A percentile compares a stretch with the other conserved stretches of the same genome.
Evolutionary conservation across 2,329 filamentous ascomycete genomes (phyloP).

Genomic region (Calonectria pteridis): DNA sequence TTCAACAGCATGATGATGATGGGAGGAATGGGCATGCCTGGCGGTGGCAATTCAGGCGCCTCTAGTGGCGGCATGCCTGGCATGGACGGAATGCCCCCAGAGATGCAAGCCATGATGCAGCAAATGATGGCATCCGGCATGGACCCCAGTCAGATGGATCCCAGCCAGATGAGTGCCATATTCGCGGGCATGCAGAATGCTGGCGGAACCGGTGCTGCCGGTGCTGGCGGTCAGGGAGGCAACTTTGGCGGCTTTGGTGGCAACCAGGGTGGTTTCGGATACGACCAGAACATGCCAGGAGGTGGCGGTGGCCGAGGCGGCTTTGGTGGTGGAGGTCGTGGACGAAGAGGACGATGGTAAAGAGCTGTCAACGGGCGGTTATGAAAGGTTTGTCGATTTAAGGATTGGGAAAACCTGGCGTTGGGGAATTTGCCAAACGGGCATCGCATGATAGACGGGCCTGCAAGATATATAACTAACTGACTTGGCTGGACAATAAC

Average conservation of each 20-base stretch:
- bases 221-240: slow-evolving; percentile 64
- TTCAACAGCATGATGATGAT: slow-evolving; percentile 78
- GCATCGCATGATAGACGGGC: slow-evolving; percentile 41
- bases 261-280: slow-evolving; percentile 65
- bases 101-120: slow-evolving; percentile 78
- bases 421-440: slow-evolving; percentile 39
- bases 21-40: slow-evolving; percentile 60
- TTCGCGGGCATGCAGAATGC: slow-evolving; percentile 68
- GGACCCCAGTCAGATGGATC: slow-evolving; percentile 76
- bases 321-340: slow-evolving; percentile 41
- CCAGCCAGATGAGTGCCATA: slow-evolving; percentile 69
- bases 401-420: slow-evolving; percentile 42
- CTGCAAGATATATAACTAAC: slow-evolving; percentile 27
- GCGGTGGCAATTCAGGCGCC: slow-evolving; percentile 48
- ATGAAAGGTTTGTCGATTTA: slow-evolving; percentile 36
- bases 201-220: slow-evolving; percentile 56
- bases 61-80: slow-evolving; percentile 60
- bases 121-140: slow-evolving; percentile 76
- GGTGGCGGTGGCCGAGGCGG: slow-evolving; percentile 52
- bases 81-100: slow-evolving; percentile 74
- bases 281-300: slow-evolving; percentile 61
- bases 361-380: not conserved
- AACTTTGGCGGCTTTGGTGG: slow-evolving; percentile 68
- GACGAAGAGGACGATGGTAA: slow-evolving; percentile 44
- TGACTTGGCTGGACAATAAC: slow-evolving; percentile 20